Percentiles rank a stretch among this genome's conserved stretches.
These are phyloP conservation scores for Agrostemma githago DNA, from an alignment of 148 eudicot species.

Conservation along the genomic window DNA sequence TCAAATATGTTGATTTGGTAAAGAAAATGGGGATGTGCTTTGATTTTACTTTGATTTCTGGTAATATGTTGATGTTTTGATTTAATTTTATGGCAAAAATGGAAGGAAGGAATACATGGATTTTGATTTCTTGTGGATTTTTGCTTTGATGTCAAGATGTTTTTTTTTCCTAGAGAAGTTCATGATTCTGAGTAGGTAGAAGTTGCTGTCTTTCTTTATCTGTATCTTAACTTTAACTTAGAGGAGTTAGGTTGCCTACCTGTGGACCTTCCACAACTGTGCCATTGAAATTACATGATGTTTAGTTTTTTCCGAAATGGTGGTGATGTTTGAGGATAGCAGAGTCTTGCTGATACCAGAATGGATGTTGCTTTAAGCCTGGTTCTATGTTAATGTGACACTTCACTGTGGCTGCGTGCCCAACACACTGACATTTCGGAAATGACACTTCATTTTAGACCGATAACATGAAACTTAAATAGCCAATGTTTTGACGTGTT, in stretches of 20 bases:
- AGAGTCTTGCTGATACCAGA: background rate
- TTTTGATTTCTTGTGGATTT: background rate
- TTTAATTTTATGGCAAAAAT: background rate
- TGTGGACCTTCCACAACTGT: background rate
- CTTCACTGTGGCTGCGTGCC: background rate
- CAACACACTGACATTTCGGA: background rate
- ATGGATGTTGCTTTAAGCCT: background rate
- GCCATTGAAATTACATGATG: background rate
- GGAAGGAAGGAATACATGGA: background rate
- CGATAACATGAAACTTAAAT: background rate
- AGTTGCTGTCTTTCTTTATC: constrained; percentile 5
- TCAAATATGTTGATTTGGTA: background rate
- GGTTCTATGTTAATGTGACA: background rate
- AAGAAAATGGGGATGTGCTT: background rate
- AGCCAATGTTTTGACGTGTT: background rate
- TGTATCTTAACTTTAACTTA: background rate
- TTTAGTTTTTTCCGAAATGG: background rate
- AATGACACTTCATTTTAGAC: background rate
- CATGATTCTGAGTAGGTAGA: background rate
- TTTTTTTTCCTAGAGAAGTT: background rate
- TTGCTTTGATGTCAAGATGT: background rate
- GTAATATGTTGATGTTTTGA: background rate
- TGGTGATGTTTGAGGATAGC: background rate
- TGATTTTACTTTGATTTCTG: background rate
- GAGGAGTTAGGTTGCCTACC: constrained; percentile 8